Base-by-base conservation (phyloP, 2,329 filamentous ascomycete genomes). In the Ophiostoma sp. region DNA sequence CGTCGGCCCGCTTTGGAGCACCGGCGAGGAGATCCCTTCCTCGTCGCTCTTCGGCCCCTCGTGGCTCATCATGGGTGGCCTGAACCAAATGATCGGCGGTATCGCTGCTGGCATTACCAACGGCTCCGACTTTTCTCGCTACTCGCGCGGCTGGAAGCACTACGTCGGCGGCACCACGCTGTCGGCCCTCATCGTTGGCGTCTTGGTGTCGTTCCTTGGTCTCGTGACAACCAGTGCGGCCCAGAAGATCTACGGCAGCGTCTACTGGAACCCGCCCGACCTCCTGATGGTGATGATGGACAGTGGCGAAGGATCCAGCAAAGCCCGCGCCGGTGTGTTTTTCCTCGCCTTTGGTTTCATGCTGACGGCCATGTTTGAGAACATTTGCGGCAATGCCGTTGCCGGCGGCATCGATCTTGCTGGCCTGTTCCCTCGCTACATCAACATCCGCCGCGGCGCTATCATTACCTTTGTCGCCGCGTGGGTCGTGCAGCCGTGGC, bases 371-470 rank as follows among this genome's bases (percentile, higher is more conserved):
- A 76, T 85, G 31, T 82, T 80, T 5, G 80, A 83, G 73, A 80
- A 81, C 72, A 77, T 79, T 11, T 79, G 83, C 54, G 78, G 82
- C 68, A 86, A 86, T 73, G 79, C 80, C 1, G 80, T 85, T 73
- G 81, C 81, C 0, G 79, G 80, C 2, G 85, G 85, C 6, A 86
- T 87, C 79, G 86, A 87, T 73, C 77, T 87, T 67, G 81, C 85
- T 0, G 83, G 81, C 0, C 76, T 86, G 0, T 82, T 82, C 71
- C 84, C 85, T 0, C 79, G 78, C 57, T 86, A 82, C 72, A 81
- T 88, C 76, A 86, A 85, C 75, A 87, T 87, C 71, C 78, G 84
- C 4, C 81, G 86, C 1, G 86, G 86, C 0, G 80, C 80, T 2
- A 83, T 83, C 71, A 77, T 87, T 57, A 81, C 80, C 4, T 78